A percentile compares a stretch with the other conserved stretches of the same genome.
Conservation (phyloP, 352 stramenopile genomes). For the Globisporangium takayamanum region DNA sequence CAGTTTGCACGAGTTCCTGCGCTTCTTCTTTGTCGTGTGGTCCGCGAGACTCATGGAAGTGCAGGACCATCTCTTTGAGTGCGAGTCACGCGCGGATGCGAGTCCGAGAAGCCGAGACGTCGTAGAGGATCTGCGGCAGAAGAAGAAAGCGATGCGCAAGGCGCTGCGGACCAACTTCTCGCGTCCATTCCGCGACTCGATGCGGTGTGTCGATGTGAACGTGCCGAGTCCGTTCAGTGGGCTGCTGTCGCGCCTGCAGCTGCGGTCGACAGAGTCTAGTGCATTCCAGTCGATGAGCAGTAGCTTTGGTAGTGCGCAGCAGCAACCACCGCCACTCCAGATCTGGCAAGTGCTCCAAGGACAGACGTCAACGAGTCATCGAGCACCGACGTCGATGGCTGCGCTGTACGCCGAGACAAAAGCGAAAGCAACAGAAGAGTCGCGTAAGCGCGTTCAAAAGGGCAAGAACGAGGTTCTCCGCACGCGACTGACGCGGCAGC, state of each 20-base stretch:
- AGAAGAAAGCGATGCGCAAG: constrained; percentile 25
- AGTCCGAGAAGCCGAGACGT: constrained; percentile 2
- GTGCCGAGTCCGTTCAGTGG: constrained; percentile 35
- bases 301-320: not conserved
- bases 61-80: constrained; percentile 30
- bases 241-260: constrained; percentile 26
- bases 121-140: constrained; percentile 5
- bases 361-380: constrained; percentile 17
- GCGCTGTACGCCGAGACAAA: constrained; percentile 11
- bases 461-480: constrained; percentile 31
- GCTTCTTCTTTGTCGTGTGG: constrained; percentile 52
- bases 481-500: constrained; percentile 23
- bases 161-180: constrained; percentile 48
- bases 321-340: constrained; percentile 10
- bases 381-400: constrained; percentile 11
- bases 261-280: constrained; percentile 7
- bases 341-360: constrained; percentile 32
- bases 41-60: constrained; percentile 42
- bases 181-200: constrained; percentile 43
- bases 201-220: constrained; percentile 34
- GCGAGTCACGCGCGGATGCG: constrained; percentile 11
- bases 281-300: not conserved
- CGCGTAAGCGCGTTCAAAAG: constrained; percentile 19
- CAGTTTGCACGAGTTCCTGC: constrained; percentile 35
- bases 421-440: constrained; percentile 10